Evolutionary conservation across 176 grass and related monocot species (phyloP), one percentile per base, ranked within the genome.

Genomic region (Aegilops tauschii): DNA sequence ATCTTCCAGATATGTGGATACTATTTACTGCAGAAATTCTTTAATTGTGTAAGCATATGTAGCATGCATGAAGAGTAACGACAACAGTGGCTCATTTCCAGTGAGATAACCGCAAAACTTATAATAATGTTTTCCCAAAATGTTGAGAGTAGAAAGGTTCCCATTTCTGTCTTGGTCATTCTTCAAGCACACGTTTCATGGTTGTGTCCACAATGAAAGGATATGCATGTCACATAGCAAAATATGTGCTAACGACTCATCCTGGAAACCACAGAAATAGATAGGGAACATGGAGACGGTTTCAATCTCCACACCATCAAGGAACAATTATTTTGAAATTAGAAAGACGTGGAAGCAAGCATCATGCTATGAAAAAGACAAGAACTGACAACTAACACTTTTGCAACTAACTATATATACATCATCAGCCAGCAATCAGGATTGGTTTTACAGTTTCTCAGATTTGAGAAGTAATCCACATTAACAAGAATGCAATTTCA

Each of bases 281-380:
- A 76, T 30, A 77, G 8, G 8, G 13, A 67, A 65, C 28, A n/a
- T 45, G 37, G 28, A 40, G 4, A 21, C 37, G 8, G 49, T 17
- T 70, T 86, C 35, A 9, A 86, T 79, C 3, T 70, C 74, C n/a
- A 40, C 9, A 70, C 74, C n/a, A 34, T 58, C 64, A 59, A 79
- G 47, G 10, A 80, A 44, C 9, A 80, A 25, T 1, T 61, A 61
- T 61, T 66, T 69, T 18, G 34, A 71, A 86, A 32, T 1, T 71
- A 52, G 49, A 52, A 52, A 52, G 1, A 52, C 49, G 49, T 62
- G 23, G 25, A 73, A 29, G 27, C 35, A 84, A 32, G 54, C 23
- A 74, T 12, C 27, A 45, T 61, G 7, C 35, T 6, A 6, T 31
- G 47, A 39, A 61, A 61, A 73, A 83, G 5, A 3, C 25, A 20